Evolutionary conservation across 2,329 filamentous ascomycete species (phyloP).

Genomic region (Ascochyta clinopodiicola): DNA sequence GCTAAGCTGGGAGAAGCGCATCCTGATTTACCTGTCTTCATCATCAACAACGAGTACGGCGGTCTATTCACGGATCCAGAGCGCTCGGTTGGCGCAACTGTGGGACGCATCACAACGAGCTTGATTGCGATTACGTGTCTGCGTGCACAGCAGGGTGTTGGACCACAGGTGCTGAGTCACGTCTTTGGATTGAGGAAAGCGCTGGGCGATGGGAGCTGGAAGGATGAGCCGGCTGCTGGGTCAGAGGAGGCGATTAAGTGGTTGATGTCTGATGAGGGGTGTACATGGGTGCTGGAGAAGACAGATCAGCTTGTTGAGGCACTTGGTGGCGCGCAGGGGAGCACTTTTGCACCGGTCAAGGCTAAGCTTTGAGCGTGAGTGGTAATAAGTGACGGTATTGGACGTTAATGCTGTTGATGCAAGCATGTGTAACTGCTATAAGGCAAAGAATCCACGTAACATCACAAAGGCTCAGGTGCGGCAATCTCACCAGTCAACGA

Average conservation of each 20-base stretch:
- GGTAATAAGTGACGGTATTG: neutral
- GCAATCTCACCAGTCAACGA: too few species aligned
- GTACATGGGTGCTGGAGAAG: constrained; percentile 66
- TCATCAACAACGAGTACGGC: constrained; percentile 76
- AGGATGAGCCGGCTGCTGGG: constrained; percentile 53
- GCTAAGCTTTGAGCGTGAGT: constrained; percentile 30
- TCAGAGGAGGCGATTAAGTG: constrained; percentile 64
- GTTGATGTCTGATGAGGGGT: constrained; percentile 71
- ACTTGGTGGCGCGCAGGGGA: constrained; percentile 37
- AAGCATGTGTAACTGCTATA: neutral
- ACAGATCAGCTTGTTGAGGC: constrained; percentile 65
- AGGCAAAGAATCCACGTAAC: too few species aligned
- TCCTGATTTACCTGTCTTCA: constrained; percentile 82
- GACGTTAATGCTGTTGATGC: neutral
- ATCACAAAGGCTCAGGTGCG: too few species aligned
- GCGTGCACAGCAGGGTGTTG: constrained; percentile 80
- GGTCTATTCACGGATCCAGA: constrained; percentile 74
- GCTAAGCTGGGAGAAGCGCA: constrained; percentile 76
- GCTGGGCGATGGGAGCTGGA: constrained; percentile 69
- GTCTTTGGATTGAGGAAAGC: constrained; percentile 82
- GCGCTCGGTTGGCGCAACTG: constrained; percentile 55
- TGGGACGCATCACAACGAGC: constrained; percentile 75
- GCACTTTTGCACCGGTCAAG: constrained; percentile 39
- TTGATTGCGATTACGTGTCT: constrained; percentile 77
- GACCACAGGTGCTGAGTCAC: constrained; percentile 81